Evolutionary conservation across 345 rosid species (phyloP), one percentile per base, ranked within the genome.

Genomic region (Heritiera fomes): DNA sequence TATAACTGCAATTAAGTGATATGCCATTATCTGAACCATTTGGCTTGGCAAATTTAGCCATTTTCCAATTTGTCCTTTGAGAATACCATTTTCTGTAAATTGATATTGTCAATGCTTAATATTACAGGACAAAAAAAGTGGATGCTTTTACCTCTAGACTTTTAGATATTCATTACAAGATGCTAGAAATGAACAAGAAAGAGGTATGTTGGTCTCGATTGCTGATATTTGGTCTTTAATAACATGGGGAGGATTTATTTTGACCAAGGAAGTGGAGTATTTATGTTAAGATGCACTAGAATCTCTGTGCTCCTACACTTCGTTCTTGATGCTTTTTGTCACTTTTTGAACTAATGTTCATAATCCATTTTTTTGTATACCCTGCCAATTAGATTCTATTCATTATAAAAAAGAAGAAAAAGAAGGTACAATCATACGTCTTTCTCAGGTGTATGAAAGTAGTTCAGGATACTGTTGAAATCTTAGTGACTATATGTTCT

Each of bases 131-230:
- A 6, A 91, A 89, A 79, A 91, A 93, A 80, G 99, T 79, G 69
- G 99, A 97, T 84, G 82, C 71, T 83, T 97, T 97, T 86, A 94
- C 98, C 41, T 91, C 98, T 77, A 92, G 93, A 83, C 98, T 97
- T 81, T 75, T 97, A 7, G 98, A 94, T 79, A 93, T 97, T 75
- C 99, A 97, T 89, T 85, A 94, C 75, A 94, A 90, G 90, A 90
- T 91, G 90, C 85, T 93, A 76, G 93, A 90, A 82, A 85, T 83
- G 77, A 91, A 92, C 85, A 94, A 94, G 90, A 93, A 82, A 85
- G 96, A 97, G 93, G 99, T 91, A 77, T 77, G 73, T 71, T 14
- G 47, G 20, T 53, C 15, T 52, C 55, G 2, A 1, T 62, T 71
- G 50, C 40, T 7, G 58, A 45, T 41, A 49, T 59, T 64, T 40